Base-by-base conservation (phyloP, 148 eudicot species). In the Suaeda aralocaspica region DNA sequence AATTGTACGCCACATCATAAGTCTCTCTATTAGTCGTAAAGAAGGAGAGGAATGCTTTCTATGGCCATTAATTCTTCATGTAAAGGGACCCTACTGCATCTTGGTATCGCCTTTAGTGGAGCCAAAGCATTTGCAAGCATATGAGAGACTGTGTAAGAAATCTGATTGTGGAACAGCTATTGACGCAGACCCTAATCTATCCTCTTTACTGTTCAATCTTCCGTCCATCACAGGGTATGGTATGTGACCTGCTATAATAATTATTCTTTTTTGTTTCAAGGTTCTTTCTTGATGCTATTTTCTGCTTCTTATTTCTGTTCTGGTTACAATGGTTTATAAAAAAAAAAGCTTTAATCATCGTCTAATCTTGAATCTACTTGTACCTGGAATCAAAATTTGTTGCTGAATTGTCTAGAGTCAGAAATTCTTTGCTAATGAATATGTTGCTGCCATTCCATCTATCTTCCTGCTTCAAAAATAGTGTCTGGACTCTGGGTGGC, bases 191-290 rank as follows among this genome's bases (percentile, higher is more conserved):
- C 92, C 79, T 78, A 91, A 78, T 86, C 36, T 95, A 18, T 95
- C 97, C 57, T 86, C 99, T 50, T 76, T 95, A 52, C 80, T 95
- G 58, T 85, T 91, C 59, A 90, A 87, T 79, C 96, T 89, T 74
- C 96, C 99, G 56, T 91, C 93, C 78, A 91, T 95, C 86, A 91
- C 99, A 84, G 99, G 99, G 99, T 95, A 95, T 71, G 97, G 88
- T 92, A 89, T 85, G 92, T 88, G 84, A 70, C 69, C 42, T 76
- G 33, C 66, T 67, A 31, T 67, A 8, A 75, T 51, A 10, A 30
- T 39, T 42, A 39, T 52, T 4, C 16, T 36, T 74, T 36, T 4
- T 55, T 52, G 29, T 42, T 12, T 61, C 25, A 28, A 50, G 49
- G 33, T 12, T 30, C 50, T 62, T 57, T 36, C 41, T 42, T 6